These are phyloP conservation scores for Anethum foeniculum DNA, from an alignment of 140 eudicot species.

Conservation along the genomic window DNA sequence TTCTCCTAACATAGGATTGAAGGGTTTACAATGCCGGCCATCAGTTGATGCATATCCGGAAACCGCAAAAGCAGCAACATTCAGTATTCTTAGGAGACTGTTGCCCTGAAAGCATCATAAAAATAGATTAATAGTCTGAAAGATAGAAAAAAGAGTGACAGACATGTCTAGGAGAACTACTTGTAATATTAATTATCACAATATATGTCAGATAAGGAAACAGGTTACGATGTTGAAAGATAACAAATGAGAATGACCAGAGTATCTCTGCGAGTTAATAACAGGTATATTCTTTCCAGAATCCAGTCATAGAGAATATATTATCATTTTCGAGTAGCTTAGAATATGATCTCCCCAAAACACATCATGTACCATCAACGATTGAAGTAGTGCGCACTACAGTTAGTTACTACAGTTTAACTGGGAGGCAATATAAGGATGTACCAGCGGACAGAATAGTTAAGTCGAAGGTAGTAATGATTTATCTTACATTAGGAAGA, in stretches of 20 bases:
- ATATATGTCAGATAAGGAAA: not conserved
- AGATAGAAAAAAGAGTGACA: not conserved
- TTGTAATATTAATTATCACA: not conserved
- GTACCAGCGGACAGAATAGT: not conserved
- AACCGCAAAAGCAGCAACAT: slow-evolving; percentile 85
- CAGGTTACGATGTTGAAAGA: not conserved
- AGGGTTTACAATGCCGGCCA: slow-evolving; percentile 84
- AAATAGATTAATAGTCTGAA: not conserved
- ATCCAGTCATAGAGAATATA: not conserved
- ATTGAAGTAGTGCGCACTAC: not conserved
- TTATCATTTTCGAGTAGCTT: not conserved
- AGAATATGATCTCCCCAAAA: not conserved
- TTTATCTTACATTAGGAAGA: slow-evolving; percentile 1
- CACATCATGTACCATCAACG: not conserved
- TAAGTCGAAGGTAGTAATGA: not conserved
- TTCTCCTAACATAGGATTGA: slow-evolving; percentile 81
- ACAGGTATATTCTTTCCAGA: not conserved
- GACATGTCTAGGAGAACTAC: not conserved
- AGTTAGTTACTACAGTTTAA: not conserved
- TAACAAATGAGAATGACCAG: not conserved
- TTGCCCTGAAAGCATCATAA: slow-evolving; percentile 37
- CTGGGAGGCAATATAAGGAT: not conserved
- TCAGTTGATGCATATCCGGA: slow-evolving; percentile 85
- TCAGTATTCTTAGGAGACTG: slow-evolving; percentile 48
- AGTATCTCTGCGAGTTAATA: not conserved